These are phyloP conservation scores for Asterella californica DNA, from an alignment of 225 moss, liverwort and hornwort species.

Conservation along the genomic window DNA sequence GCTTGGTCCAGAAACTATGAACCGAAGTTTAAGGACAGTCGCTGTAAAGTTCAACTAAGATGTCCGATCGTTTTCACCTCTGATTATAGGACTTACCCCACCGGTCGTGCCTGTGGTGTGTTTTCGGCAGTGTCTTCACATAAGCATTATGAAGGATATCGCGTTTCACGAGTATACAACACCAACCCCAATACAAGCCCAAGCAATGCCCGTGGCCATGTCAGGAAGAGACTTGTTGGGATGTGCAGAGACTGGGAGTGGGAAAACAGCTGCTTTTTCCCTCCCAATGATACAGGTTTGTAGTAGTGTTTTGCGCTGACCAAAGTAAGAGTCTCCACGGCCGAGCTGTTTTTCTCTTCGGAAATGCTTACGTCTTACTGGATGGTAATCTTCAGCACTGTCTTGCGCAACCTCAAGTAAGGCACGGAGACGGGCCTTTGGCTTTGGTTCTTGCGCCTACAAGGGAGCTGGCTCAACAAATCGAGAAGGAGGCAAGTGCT, in stretches of 20 bases:
- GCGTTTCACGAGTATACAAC: constrained; percentile 91
- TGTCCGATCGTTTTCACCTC: neutral
- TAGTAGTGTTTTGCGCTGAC: neutral
- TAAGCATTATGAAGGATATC: constrained; percentile 96
- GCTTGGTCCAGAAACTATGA: too few species aligned
- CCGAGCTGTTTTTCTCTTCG: neutral
- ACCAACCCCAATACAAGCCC: constrained; percentile 94
- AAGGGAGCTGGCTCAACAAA: constrained; percentile 98
- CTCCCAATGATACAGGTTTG: constrained; percentile 82
- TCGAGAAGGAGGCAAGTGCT: constrained; percentile 71
- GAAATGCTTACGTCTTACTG: neutral
- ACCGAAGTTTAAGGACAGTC: neutral
- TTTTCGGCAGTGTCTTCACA: constrained; percentile 60
- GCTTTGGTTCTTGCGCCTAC: constrained; percentile 93
- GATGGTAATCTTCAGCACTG: constrained; percentile 59
- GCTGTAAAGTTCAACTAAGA: neutral
- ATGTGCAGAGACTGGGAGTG: constrained; percentile 96
- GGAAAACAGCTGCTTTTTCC: constrained; percentile 96
- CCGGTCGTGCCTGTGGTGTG: neutral
- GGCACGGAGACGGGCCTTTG: constrained; percentile 87
- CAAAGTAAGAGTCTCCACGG: too few species aligned
- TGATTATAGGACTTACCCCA: neutral
- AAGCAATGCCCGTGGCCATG: constrained; percentile 89
- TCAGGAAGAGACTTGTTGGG: constrained; percentile 79
- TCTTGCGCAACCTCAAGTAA: constrained; percentile 69